A percentile compares a stretch with the other conserved stretches of the same genome.
phyloP scores from a whole-genome alignment of 129 eudicot genomes.

The Deinandra increscens region DNA sequence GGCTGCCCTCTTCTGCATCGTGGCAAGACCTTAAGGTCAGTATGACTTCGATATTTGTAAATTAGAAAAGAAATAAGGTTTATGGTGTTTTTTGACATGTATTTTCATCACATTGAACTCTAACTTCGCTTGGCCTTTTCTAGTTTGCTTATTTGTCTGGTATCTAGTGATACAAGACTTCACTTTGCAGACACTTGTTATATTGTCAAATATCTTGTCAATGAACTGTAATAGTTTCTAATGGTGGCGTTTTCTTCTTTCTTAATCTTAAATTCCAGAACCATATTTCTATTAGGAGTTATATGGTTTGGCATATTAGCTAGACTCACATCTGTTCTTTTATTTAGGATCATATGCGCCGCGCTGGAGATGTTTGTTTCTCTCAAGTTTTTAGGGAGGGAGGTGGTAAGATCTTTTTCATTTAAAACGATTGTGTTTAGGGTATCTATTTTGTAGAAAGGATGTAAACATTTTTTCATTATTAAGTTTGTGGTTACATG shows the following conservation, averaged over 20 bases:
- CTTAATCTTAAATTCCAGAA: neutral
- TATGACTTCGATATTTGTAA: neutral
- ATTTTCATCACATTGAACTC: neutral
- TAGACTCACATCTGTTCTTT: neutral
- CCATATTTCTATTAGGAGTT: neutral
- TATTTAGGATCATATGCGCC: conserved; percentile 79
- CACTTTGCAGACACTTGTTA: neutral
- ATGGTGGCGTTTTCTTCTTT: neutral
- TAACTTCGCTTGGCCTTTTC: neutral
- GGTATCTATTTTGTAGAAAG: neutral
- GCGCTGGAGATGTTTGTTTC: conserved; percentile 87
- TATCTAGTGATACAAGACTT: neutral
- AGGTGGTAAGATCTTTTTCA: conserved; percentile 54
- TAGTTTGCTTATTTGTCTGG: neutral
- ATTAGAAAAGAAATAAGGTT: neutral
- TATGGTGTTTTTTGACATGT: neutral
- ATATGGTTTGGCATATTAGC: neutral
- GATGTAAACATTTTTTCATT: neutral
- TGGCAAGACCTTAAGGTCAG: conserved; percentile 94
- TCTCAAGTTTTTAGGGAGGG: conserved; percentile 83
- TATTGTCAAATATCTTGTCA: neutral
- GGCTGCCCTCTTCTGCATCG: conserved; percentile 80
- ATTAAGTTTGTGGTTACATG: conserved; percentile 15
- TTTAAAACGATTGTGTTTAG: conserved; percentile 1
- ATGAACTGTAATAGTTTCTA: neutral